Evolutionary conservation across 257 asterid species (phyloP), one percentile per base, ranked within the genome.

Genomic region (Gardenia jasminoides): DNA sequence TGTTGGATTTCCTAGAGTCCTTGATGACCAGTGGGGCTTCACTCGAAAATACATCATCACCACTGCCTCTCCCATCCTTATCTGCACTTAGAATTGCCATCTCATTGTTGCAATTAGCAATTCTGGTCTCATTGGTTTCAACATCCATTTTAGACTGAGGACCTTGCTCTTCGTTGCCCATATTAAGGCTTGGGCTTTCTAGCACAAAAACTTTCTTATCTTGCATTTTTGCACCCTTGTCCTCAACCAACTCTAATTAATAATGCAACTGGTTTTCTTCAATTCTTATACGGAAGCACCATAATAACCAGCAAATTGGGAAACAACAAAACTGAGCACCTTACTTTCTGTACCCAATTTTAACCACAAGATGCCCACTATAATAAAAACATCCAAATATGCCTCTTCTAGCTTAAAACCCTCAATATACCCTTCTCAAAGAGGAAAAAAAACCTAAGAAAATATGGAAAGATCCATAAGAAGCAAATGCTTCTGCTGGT

Each of bases 11-110:
- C 79, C 80, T 86, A 65, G 83, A 76, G 83, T 89, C 94, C 83
- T 87, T 87, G 41, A 69, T 76, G 44, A 88, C 92, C 76, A 92
- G 93, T 0, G 95, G 95, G 20, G 86, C 79, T 84, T 94, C 97
- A 80, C 92, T 89, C 24, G 97, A 85, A 84, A 92, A 90, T 46
- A 88, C 93, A 79, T 87, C 90, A 85, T 85, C 85, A 30, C 88
- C 91, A 84, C 89, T 89, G 86, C 88, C 86, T 78, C 86, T 91
- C 78, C 85, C 95, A 24, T 82, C 84, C 79, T 86, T 84, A 67
- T 87, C 92, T 20, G 88, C 70, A 70, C 73, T 80, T 58, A 88
- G 82, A 80, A 72, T 80, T 36, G 56, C 90, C 36, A 76, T 68
- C 65, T 88, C 90, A 31, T 83, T 68, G 56, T 69, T 50, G 58